Evolutionary conservation across 192 early-diverging fungal genomes (phyloP), one percentile per base, ranked within the genome.

Genomic region (Gigaspora rosea): DNA sequence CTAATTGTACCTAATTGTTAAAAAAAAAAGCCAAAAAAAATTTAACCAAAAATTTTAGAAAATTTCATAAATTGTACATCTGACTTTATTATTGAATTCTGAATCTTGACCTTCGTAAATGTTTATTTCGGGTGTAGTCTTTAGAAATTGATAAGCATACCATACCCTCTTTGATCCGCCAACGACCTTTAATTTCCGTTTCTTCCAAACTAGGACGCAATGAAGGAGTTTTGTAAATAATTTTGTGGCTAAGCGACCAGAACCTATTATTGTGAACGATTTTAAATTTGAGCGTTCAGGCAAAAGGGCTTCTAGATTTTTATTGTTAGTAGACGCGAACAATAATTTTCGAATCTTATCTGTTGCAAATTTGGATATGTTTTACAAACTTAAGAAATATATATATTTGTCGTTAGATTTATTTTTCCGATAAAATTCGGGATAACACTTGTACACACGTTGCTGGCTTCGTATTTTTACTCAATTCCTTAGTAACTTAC

Each of bases 361-460:
- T 15, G 15, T 67, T 67, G 41, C 36, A 47, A 67, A 67, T 67
- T 67, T 67, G 47, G 5, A 16, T 4, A 67, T 67, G 36, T 33
- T 33, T 67, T 67, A 67, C 35, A 67, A 32, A 46, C 41, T 67
- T 67, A 41, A 3, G 65, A 67, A 67, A 67, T 67, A 33, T 67
- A 67, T 8, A 67, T 33, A 67, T 67, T 48, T 12, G 65, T 35
- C 36, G 27, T 33, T 67, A 59, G 2, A 67, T 67, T 67, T 67
- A 67, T 67, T 67, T 41, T 20, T 67, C 35, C 7, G 5, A 41
- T 67, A 67, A 67, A 67, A 0, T 67, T 47, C n/a, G 65, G 35
- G 18, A 15, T 65, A 65, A 27, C 3, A 65, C 63, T 65, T 65
- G 3, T 65, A 5, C 1, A 65, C 63, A 65, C 22, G 9, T 8